Base-by-base conservation (phyloP, 345 rosid genomes). In the Euclidium syriacum region DNA sequence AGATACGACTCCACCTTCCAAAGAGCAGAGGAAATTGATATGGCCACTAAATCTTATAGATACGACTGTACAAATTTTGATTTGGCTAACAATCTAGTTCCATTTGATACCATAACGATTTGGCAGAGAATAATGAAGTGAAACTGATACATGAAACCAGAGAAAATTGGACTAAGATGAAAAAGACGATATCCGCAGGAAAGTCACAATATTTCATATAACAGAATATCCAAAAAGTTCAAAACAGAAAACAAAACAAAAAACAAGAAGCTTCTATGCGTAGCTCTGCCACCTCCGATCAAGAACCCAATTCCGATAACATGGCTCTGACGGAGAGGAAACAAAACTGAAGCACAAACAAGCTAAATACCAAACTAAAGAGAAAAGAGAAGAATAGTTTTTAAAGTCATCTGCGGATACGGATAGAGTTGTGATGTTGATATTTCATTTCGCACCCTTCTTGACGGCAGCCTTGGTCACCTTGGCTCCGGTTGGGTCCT, bases 381-480 rank as follows among this genome's bases (percentile, higher is more conserved):
- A 0, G 1, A 19, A 5, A 26, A 53, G n/a, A 35, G 34, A 6
- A 25, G 15, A 12, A 36, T 7, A 3, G 14, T 17, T 1, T 0
- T 52, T 26, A 6, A 10, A 2, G 35, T 62, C 57, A 44, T 4
- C 57, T 40, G 61, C 52, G 42, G 67, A 14, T 17, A n/a, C n/a
- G n/a, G 17, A 14, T 25, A 25, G 25, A 35, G 7, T 2, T 7
- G 17, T 22, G 14, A 0, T 3, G n/a, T 2, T 0, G 14, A 6
- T 5, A 61, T 62, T 77, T 87, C 83, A 87, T 70, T 87, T 87
- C 26, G 75, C 79, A 58, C 82, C 83, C 83, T 88, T 88, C 90
- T 88, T 88, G 32, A 66, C 89, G 1, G 95, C 95, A 42, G 95
- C 80, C 58, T 87, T 87, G 26, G 96, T 88, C 4, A 85, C 96